Evolutionary conservation across 2,329 filamentous ascomycete species (phyloP).

Genomic region (Mollisiaceae sp.): DNA sequence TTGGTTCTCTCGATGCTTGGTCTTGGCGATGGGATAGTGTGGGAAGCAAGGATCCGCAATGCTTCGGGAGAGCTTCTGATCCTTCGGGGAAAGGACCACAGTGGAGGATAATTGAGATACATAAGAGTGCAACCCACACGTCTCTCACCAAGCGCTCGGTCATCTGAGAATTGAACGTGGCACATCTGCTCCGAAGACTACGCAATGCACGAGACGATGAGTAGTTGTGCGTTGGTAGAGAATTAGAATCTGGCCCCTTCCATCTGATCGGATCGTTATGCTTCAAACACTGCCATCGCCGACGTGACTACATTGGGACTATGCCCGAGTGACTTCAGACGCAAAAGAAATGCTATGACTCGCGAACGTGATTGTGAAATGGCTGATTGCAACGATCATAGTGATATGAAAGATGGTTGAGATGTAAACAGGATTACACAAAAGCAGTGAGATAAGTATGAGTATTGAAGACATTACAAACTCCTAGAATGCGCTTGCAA

Average conservation of each 20-base stretch:
- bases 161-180: conserved; percentile 7
- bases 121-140: conserved; percentile 11
- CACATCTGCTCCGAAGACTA: conserved; percentile 5
- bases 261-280: conserved; percentile 16
- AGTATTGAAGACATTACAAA: conserved; percentile 2
- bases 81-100: not conserved
- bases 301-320: conserved; percentile 1
- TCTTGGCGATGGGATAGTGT: not conserved
- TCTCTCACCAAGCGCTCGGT: not conserved
- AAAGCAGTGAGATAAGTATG: not conserved
- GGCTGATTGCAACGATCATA: conserved; percentile 13
- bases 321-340: not conserved
- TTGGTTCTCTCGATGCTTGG: conserved; percentile 1
- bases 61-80: not conserved
- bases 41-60: not conserved
- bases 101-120: not conserved
- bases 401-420: not conserved
- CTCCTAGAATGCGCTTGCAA: not conserved
- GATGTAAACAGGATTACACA: conserved; percentile 9
- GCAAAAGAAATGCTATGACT: conserved; percentile 1
- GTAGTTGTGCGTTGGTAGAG: conserved; percentile 19
- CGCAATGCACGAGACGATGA: conserved; percentile 11
- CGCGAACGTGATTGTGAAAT: conserved; percentile 14
- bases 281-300: conserved; percentile 18
- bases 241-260: conserved; percentile 1